A percentile compares a stretch with the other conserved stretches of the same genome.
Evolutionary conservation across 805 yeast species (phyloP).

Genomic region (Candida michaelii): DNA sequence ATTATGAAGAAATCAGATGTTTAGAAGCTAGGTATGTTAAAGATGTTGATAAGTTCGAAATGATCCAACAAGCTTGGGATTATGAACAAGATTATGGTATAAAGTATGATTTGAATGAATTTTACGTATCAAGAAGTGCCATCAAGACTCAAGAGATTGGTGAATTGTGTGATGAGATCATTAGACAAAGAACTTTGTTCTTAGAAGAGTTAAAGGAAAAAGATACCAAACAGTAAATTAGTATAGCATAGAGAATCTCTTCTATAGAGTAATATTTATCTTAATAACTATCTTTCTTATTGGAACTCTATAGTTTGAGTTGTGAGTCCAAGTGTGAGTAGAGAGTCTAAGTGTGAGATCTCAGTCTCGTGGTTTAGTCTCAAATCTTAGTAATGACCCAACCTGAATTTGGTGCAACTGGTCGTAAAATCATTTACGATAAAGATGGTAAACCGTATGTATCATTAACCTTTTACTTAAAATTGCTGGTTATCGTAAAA

Average conservation of each 20-base stretch:
- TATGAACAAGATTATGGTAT: conserved; percentile 70
- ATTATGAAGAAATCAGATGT: conserved; percentile 81
- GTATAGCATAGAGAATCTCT: no score
- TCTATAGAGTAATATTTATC: not conserved
- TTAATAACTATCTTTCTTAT: no score
- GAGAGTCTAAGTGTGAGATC: no score
- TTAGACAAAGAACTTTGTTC: conserved; percentile 22
- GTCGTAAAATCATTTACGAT: conserved; percentile 72
- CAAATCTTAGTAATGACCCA: conserved; percentile 8
- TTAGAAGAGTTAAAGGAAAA: conserved; percentile 8
- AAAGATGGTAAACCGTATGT: conserved; percentile 93
- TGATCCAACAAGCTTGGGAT: conserved; percentile 78
- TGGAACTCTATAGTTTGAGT: no score
- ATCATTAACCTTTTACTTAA: no score
- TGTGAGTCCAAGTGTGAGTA: no score
- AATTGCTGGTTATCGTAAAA: no score
- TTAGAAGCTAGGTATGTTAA: conserved; percentile 87
- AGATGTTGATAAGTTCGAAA: conserved; percentile 90
- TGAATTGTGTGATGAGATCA: conserved; percentile 58
- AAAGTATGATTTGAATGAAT: conserved; percentile 62
- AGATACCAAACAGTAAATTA: not conserved
- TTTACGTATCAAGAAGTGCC: conserved; percentile 57
- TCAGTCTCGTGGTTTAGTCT: not conserved
- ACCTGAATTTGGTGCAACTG: conserved; percentile 56
- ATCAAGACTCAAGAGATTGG: conserved; percentile 74